A percentile compares a stretch with the other conserved stretches of the same genome.
Evolutionary conservation across 768 basidiomycete genomes (phyloP).

Genomic region (Termitomyces sp.): DNA sequence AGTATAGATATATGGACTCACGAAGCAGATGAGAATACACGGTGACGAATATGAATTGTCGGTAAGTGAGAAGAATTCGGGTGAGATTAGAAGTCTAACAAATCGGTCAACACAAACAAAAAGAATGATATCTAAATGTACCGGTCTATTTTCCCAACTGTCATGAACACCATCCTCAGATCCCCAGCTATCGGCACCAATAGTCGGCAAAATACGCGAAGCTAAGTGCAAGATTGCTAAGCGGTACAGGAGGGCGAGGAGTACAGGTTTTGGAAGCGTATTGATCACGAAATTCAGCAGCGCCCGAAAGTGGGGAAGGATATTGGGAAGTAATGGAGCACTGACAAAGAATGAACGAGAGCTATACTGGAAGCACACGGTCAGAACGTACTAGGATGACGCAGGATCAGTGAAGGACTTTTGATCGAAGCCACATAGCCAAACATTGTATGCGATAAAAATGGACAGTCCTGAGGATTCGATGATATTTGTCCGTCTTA

Average conservation of each 20-base stretch:
- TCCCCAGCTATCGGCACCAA: slow-evolving; percentile 79
- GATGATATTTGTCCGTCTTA: slow-evolving; percentile 87
- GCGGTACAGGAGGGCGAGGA: slow-evolving; percentile 75
- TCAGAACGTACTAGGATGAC: slow-evolving; percentile 63
- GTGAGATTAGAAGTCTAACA: slow-evolving; percentile 71
- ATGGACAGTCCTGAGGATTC: slow-evolving; percentile 86
- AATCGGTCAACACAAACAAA: slow-evolving; percentile 4
- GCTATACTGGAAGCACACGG: background rate
- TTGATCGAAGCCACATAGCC: slow-evolving; percentile 82
- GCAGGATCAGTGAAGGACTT: slow-evolving; percentile 67
- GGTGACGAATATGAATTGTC: slow-evolving; percentile 79
- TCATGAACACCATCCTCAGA: slow-evolving; percentile 55
- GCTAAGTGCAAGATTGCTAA: slow-evolving; percentile 77
- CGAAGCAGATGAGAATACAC: slow-evolving; percentile 84
- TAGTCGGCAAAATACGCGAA: slow-evolving; percentile 77
- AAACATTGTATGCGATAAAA: slow-evolving; percentile 86
- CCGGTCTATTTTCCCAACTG: slow-evolving; percentile 72
- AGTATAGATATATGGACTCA: slow-evolving; percentile 32
- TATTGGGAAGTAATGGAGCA: slow-evolving; percentile 70
- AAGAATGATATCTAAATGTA: slow-evolving; percentile 23
- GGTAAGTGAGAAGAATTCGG: slow-evolving; percentile 70
- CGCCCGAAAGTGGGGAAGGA: slow-evolving; percentile 76
- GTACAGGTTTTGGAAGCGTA: slow-evolving; percentile 79
- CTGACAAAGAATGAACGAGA: slow-evolving; percentile 26
- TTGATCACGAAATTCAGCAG: slow-evolving; percentile 78